A percentile compares a stretch with the other conserved stretches of the same genome.
Conservation (phyloP, 768 basidiomycete species). For the Sporobolomyces pararoseus region DNA sequence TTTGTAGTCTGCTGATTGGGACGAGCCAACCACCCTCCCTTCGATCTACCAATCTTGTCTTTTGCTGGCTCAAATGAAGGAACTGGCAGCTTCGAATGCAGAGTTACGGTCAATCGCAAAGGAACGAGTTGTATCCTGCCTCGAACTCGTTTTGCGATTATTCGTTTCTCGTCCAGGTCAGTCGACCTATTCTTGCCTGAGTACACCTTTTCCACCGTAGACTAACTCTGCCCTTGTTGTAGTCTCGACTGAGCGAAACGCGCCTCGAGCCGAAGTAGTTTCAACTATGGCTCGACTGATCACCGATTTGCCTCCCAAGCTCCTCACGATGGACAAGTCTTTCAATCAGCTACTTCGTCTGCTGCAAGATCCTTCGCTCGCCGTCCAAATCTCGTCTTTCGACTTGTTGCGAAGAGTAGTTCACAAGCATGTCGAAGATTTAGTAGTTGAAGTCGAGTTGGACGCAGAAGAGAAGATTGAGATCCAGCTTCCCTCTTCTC, state of each 20-base stretch:
- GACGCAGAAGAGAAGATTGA: constrained; percentile 60
- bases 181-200: too few species aligned
- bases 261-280: constrained; percentile 21
- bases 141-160: constrained; percentile 63
- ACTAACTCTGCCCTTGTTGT: not conserved
- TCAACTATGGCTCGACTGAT: constrained; percentile 67
- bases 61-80: constrained; percentile 65
- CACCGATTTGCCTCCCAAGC: constrained; percentile 59
- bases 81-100: constrained; percentile 69
- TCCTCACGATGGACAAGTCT: constrained; percentile 62
- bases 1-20: constrained; percentile 62
- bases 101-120: constrained; percentile 66
- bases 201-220: too few species aligned
- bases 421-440: constrained; percentile 67
- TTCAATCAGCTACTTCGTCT: constrained; percentile 74
- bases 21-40: constrained; percentile 60
- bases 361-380: constrained; percentile 60
- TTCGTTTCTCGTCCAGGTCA: constrained; percentile 51
- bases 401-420: constrained; percentile 67
- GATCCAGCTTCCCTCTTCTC: constrained; percentile 62
- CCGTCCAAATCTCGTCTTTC: constrained; percentile 75
- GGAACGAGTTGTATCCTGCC: constrained; percentile 56
- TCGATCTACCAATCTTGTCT: constrained; percentile 66
- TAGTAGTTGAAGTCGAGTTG: constrained; percentile 82
- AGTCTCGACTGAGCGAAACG: constrained; percentile 13